These are phyloP conservation scores for Plasmodium berghei DNA, from an alignment of 169 alveolate species.

Conservation along the genomic window DNA sequence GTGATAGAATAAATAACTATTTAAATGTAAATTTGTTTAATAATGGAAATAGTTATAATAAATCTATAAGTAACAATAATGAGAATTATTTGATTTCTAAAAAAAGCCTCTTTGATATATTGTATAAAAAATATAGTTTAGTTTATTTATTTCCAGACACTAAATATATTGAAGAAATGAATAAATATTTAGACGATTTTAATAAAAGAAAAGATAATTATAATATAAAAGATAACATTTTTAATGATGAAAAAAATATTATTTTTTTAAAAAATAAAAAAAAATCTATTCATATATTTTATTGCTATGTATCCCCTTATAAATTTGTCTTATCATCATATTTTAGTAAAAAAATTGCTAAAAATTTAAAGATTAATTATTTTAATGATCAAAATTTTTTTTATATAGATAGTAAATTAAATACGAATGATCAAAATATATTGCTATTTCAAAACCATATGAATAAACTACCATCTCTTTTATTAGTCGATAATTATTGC, in stretches of 20 bases:
- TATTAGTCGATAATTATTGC: conserved; percentile 31
- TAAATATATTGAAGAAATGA: conserved; percentile 23
- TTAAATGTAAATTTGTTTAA: conserved; percentile 2
- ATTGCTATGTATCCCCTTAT: conserved; percentile 46
- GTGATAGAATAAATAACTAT: conserved; percentile 46
- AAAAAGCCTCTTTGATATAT: conserved; percentile 45
- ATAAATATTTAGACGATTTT: conserved; percentile 25
- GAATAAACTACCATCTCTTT: conserved; percentile 18
- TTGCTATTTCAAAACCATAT: not conserved
- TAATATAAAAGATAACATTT: conserved; percentile 7
- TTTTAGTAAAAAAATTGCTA: conserved; percentile 26
- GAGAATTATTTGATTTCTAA: not conserved
- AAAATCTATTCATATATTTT: conserved; percentile 33
- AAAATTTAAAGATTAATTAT: conserved; percentile 16
- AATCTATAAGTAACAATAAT: too few relatives aligned
- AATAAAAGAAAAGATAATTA: not conserved
- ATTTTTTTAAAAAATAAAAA: conserved; percentile 14
- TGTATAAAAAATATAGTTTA: conserved; percentile 36
- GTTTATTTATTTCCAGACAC: conserved; percentile 39
- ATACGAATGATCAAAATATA: conserved; percentile 11
- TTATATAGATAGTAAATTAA: conserved; percentile 39
- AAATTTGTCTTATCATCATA: conserved; percentile 25
- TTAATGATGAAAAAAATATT: not conserved
- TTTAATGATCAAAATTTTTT: conserved; percentile 18
- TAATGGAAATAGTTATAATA: not conserved